Conservation (phyloP, 129 eudicot genomes). For the Chrysanthemum makinoi region DNA sequence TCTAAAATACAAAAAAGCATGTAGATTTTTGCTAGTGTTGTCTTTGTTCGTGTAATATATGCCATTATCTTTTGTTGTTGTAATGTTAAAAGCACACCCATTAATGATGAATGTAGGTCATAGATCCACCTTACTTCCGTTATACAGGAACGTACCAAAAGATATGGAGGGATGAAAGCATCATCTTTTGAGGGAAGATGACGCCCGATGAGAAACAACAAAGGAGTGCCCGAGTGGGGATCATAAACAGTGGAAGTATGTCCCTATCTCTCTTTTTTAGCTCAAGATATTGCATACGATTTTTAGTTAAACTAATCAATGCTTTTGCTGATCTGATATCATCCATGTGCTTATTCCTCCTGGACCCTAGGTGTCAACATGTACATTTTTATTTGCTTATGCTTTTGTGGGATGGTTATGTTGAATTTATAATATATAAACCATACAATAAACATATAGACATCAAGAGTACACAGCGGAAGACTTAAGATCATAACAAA, state of each 20-base stretch:
- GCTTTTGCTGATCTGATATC: conserved; percentile 11
- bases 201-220: conserved; percentile 12
- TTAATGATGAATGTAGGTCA: not conserved
- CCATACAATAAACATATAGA: no score
- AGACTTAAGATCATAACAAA: no score
- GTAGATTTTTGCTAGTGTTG: not conserved
- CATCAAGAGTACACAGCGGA: no score
- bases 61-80: not conserved
- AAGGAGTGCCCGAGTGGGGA: not conserved
- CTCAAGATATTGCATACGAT: conserved; percentile 17
- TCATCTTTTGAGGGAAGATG: conserved; percentile 5
- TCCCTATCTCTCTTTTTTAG: conserved; percentile 4
- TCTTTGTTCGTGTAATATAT: not conserved
- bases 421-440: no score
- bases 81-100: not conserved
- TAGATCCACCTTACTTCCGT: not conserved
- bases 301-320: not conserved
- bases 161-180: not conserved
- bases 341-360: conserved; percentile 4
- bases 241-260: not conserved
- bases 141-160: not conserved
- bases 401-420: not conserved
- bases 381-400: not conserved
- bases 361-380: conserved; percentile 6
- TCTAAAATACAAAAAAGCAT: not conserved